A percentile compares a stretch with the other conserved stretches of the same genome.
Conservation (phyloP, 2,329 filamentous ascomycete genomes). For the Akanthomyces dipterigenus region DNA sequence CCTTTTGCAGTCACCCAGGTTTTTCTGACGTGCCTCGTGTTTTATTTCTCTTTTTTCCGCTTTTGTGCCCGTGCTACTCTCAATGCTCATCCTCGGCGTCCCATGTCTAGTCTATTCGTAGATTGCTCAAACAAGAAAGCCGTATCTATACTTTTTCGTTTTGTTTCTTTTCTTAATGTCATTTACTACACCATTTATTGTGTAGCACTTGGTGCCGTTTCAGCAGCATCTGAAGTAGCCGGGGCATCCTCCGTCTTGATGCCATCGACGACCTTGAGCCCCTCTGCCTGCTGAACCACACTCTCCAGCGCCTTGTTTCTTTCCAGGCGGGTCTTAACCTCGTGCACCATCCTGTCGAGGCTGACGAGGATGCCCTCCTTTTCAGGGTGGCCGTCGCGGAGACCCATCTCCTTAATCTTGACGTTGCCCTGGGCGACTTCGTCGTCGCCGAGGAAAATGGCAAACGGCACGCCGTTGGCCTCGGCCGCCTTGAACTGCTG, state of each 20-base stretch:
- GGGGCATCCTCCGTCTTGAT: constrained; percentile 34
- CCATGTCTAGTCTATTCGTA: not conserved
- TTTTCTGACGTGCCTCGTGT: not conserved
- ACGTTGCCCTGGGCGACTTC: constrained; percentile 79
- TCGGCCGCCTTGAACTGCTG: constrained; percentile 91
- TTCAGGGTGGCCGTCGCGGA: constrained; percentile 76
- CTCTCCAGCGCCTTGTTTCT: constrained; percentile 38
- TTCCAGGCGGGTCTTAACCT: constrained; percentile 47
- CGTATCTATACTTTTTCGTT: not conserved
- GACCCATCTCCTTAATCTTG: constrained; percentile 72
- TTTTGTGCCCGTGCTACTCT: not conserved
- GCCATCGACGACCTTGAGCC: constrained; percentile 39
- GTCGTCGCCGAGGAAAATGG: constrained; percentile 84
- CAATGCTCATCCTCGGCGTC: not conserved
- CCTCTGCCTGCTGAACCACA: constrained; percentile 36
- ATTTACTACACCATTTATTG: constrained; percentile 5
- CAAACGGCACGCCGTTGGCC: constrained; percentile 69
- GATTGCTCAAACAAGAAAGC: not conserved
- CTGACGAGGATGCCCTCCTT: constrained; percentile 79
- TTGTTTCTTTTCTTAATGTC: not conserved
- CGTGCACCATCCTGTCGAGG: constrained; percentile 53
- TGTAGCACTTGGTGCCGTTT: not conserved
- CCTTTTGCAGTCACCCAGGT: not conserved
- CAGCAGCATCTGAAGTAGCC: constrained; percentile 8
- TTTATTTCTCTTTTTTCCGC: not conserved